Percentiles rank a stretch among this genome's conserved stretches.
phyloP scores from a whole-genome alignment of 768 basidiomycete genomes.

The Boletus reticuloceps region DNA sequence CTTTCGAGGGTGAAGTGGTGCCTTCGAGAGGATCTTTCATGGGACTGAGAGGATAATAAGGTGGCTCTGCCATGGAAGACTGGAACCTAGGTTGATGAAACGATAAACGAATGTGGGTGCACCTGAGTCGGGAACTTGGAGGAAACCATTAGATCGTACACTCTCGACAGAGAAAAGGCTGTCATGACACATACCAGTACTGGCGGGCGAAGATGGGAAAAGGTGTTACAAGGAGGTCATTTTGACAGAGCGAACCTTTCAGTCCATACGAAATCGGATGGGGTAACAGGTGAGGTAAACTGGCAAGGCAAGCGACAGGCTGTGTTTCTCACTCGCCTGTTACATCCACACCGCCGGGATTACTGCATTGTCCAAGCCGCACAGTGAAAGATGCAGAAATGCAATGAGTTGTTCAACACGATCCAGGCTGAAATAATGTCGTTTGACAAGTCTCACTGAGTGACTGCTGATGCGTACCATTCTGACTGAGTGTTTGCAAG shows the following conservation, averaged over 20 bases:
- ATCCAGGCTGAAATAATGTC: no score
- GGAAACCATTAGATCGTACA: background rate
- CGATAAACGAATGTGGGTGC: constrained; percentile 8
- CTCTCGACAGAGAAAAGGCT: background rate
- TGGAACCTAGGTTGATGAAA: background rate
- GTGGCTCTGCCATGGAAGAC: constrained; percentile 13
- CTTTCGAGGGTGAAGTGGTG: background rate
- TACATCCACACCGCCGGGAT: no score
- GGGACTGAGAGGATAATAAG: constrained; percentile 19
- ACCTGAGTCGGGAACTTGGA: background rate
- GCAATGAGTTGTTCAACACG: no score
- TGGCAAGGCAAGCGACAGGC: no score
- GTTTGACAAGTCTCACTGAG: no score
- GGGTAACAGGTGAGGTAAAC: background rate
- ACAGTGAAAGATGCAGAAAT: no score
- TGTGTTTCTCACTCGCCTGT: no score
- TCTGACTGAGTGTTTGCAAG: no score
- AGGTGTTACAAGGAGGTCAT: background rate
- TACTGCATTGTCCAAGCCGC: no score
- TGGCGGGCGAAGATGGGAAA: background rate
- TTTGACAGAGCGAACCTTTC: no score
- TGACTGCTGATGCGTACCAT: no score
- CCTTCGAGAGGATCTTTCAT: constrained; percentile 1
- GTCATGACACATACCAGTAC: background rate
- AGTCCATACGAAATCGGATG: background rate